Evolutionary conservation across 1,284 basidiomycete species (phyloP), one percentile per base, ranked within the genome.

Genomic region (Filobasidium uniguttulatum): DNA sequence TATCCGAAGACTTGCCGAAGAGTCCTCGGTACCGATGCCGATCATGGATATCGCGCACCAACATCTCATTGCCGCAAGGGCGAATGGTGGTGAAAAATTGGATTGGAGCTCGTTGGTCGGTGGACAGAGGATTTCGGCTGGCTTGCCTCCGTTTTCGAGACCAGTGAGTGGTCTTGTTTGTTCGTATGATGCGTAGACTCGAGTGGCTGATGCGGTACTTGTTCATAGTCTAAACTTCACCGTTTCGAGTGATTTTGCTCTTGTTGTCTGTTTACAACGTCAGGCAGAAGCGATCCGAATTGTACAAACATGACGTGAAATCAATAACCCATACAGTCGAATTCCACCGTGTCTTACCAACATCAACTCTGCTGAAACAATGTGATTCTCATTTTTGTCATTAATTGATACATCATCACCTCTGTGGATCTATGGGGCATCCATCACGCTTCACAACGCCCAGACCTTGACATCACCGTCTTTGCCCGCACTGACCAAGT

Each of bases 391-490:
- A n/a, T n/a, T n/a, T n/a, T n/a, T n/a, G n/a, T n/a, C n/a, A n/a
- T n/a, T n/a, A n/a, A 9, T n/a, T 33, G 10, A 9, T n/a, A 33
- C 9, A 10, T n/a, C 10, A 10, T 33, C 31, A 9, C 31, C 31
- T n/a, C 31, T 33, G 10, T 10, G 31, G 10, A 10, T n/a, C 31
- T 44, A 33, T 44, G 14, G 7, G 26, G 26, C 30, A 33, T 29
- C 3, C 35, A 15, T 38, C 17, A 23, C 17, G 26, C 26, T 29
- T 37, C 76, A 97, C 69, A 98, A 72, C 40, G 89, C 87, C 93
- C 93, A 98, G 52, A 96, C 82, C 72, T 97, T 97, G 60, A 97
- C 78, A 38, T 77, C 75, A 26, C 83, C 77, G 70, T 98, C 93
- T 49, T 82, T 79, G 47, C 83, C 90, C 37, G 94, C 94, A 23